Base-by-base conservation (phyloP, 495 filamentous ascomycete genomes). In the Penicillium taxi region DNA sequence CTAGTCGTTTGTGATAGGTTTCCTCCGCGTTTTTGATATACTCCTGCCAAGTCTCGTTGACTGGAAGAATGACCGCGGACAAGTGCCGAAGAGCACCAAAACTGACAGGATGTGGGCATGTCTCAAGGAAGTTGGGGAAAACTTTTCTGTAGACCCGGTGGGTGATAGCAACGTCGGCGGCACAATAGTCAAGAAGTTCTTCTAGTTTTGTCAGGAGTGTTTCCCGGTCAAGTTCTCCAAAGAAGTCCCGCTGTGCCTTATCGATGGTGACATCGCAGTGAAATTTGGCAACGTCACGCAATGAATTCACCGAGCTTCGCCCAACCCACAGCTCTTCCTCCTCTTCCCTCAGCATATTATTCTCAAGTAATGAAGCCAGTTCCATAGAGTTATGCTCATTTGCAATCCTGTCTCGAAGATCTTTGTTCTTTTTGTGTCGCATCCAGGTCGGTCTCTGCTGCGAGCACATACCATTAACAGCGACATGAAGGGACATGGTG, bases 401-500 rank as follows among this genome's bases (percentile, higher is more conserved):
- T 9, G 82, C 74, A 32, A 91, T 77, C 55, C 82, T 85, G 35
- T 95, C 88, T 26, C 85, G 68, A 30, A 94, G 50, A 45, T 95
- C 89, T 46, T 80, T 76, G 44, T 79, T 82, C 54, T 99, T 99
- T 50, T 84, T 82, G 50, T 93, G 83, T 45, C 87, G 91, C 80
- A 94, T 84, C 91, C 91, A 99, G 1, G 85, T 91, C 6, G 91
- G 91, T 33, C 91, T 74, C 58, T 99, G 91, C 37, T 82, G 82
- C 7, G 91, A 96, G 55, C 91, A 99, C 91, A 99, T 99, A 20
- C 91, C 91, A 51, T 99, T 99, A 6, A 95, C 89, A 9, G 91
- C 91, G 6, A 96, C 89, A 55, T 99, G 91, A 33, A 99, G 69
- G 6, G 88, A 95, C 91, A 99, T 99, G 2, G 91, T 99, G 64